A percentile compares a stretch with the other conserved stretches of the same genome.
Evolutionary conservation across 2,329 filamentous ascomycete genomes (phyloP).

Genomic region (Dactylellina drechsleri): DNA sequence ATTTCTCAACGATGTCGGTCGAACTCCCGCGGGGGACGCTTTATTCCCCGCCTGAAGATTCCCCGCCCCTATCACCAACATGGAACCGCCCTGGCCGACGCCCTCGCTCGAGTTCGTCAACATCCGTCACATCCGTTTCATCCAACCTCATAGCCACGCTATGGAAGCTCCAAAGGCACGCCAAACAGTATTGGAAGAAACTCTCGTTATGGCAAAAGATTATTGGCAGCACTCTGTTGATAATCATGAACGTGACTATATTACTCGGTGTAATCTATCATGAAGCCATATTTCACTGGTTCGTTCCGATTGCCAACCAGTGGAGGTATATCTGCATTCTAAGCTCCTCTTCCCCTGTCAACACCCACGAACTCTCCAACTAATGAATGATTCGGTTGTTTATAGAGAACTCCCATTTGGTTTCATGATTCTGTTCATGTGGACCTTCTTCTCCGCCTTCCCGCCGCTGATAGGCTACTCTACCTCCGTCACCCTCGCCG

Average conservation of each 20-base stretch:
- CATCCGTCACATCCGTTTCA: constrained; percentile 39
- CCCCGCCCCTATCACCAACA: constrained; percentile 49
- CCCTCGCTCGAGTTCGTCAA: constrained; percentile 23
- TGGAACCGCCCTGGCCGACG: constrained; percentile 51
- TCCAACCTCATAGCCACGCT: constrained; percentile 35
- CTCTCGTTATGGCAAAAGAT: constrained; percentile 57
- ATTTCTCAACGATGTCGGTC: constrained; percentile 18
- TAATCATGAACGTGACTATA: constrained; percentile 35
- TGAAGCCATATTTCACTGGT: constrained; percentile 57
- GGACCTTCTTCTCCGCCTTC: constrained; percentile 81
- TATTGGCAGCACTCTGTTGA: constrained; percentile 46
- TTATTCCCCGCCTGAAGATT: constrained; percentile 56
- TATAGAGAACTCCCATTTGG: constrained; percentile 71
- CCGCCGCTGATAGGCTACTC: constrained; percentile 90
- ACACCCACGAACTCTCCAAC: background rate
- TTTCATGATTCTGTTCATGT: constrained; percentile 77
- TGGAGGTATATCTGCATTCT: constrained; percentile 50
- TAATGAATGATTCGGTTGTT: background rate
- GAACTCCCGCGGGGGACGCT: constrained; percentile 54
- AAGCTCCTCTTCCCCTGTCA: background rate
- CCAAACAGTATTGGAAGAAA: constrained; percentile 54
- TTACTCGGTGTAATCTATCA: constrained; percentile 57
- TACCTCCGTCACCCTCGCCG: constrained; percentile 75
- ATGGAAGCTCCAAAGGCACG: constrained; percentile 56
- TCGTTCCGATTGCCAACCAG: constrained; percentile 56